Evolutionary conservation across 1,284 basidiomycete species (phyloP).

Genomic region (Ustilago tritici): DNA sequence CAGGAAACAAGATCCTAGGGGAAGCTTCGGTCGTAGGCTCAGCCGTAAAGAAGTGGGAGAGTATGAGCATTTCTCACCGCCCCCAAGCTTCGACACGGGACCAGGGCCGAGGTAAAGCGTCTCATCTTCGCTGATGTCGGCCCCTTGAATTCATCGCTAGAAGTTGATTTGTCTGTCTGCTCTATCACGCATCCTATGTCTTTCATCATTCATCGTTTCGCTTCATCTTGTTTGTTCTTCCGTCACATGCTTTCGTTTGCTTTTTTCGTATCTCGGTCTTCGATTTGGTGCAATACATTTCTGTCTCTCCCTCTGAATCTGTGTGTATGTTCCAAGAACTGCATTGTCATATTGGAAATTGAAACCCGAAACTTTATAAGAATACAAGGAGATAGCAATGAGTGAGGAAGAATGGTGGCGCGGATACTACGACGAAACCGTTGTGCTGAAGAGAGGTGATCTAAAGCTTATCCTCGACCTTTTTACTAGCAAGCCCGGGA

Average conservation of each 20-base stretch:
- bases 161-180: not conserved
- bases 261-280: not conserved
- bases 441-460: not conserved
- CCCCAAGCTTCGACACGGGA: not conserved
- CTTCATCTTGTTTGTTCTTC: not conserved
- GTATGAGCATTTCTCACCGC: conserved; percentile 20
- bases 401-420: conserved; percentile 12
- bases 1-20: not conserved
- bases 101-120: not conserved
- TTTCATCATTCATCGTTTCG: not conserved
- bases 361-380: conserved; percentile 6
- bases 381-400: not conserved
- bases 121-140: not conserved
- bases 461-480: conserved; percentile 17
- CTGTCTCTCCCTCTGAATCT: not conserved
- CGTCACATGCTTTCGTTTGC: not conserved
- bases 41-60: conserved; percentile 51
- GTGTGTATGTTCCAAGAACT: not conserved
- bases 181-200: not conserved
- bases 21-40: conserved; percentile 38
- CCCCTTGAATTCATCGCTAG: not conserved
- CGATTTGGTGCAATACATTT: not conserved
- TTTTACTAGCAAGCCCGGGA: conserved; percentile 53
- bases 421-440: not conserved
- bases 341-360: not conserved